These are phyloP conservation scores for Sugiyamaella novakii DNA, from an alignment of 1,139 yeast genomes.

Conservation along the genomic window DNA sequence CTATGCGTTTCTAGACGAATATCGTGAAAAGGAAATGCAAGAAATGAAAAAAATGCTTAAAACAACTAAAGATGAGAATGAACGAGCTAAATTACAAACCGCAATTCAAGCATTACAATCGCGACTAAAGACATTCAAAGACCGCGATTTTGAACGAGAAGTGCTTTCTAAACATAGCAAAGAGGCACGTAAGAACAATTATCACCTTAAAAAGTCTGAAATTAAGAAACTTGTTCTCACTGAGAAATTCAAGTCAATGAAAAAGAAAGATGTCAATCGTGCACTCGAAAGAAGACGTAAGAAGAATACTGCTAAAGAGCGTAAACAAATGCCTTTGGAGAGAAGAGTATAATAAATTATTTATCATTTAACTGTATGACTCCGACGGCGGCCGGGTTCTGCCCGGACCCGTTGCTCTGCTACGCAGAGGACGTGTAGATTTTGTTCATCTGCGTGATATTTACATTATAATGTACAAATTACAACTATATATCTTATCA, in stretches of 20 bases:
- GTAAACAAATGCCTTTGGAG: conserved; percentile 60
- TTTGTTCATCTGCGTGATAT: conserved; percentile 4
- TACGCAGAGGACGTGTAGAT: too few species aligned
- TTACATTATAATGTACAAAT: conserved; percentile 12
- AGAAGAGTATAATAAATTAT: conserved; percentile 29
- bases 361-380: not conserved
- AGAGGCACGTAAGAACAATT: conserved; percentile 56
- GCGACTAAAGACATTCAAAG: conserved; percentile 72
- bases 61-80: conserved; percentile 57
- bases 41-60: conserved; percentile 60
- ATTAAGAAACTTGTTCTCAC: conserved; percentile 82
- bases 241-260: conserved; percentile 87
- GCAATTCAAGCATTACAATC: conserved; percentile 60
- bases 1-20: conserved; percentile 83
- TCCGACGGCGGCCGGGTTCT: too few species aligned
- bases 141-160: conserved; percentile 71
- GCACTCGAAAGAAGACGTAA: conserved; percentile 92
- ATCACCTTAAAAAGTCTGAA: conserved; percentile 74
- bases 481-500: conserved; percentile 4
- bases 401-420: too few species aligned
- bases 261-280: conserved; percentile 77
- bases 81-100: conserved; percentile 52
- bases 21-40: conserved; percentile 69
- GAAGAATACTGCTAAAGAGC: conserved; percentile 89
- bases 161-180: conserved; percentile 55